phyloP scores from a whole-genome alignment of 306 rosid species.

The Arachis hypogaea region DNA sequence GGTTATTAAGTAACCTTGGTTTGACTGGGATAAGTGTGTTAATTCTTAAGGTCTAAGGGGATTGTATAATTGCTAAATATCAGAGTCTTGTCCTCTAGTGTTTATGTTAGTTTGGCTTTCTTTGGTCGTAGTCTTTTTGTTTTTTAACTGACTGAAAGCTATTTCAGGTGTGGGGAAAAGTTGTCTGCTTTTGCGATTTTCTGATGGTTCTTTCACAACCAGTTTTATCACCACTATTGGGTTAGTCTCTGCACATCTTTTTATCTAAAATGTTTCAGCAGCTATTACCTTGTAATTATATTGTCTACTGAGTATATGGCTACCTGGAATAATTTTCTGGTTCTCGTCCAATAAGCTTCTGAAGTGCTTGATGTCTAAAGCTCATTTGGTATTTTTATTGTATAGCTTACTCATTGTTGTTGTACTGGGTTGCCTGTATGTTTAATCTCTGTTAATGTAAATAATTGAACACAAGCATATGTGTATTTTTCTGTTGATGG shows the following conservation, averaged over 20 bases:
- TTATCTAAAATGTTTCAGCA: conserved; percentile 7
- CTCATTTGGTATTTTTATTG: conserved; percentile 3
- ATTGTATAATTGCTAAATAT: background rate
- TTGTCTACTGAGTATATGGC: background rate
- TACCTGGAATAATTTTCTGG: background rate
- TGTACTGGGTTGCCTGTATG: conserved; percentile 16
- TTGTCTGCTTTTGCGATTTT: conserved; percentile 91
- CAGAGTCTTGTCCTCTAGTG: conserved; percentile 15
- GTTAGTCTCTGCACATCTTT: conserved; percentile 51
- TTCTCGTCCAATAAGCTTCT: conserved; percentile 32
- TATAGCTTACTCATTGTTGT: conserved; percentile 13
- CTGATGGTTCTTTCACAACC: conserved; percentile 92
- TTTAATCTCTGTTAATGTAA: conserved; percentile 21
- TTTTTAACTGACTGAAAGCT: conserved; percentile 26
- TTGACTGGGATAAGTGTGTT: background rate
- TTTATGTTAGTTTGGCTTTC: background rate
- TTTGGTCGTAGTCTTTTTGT: background rate
- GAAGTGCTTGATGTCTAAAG: conserved; percentile 17
- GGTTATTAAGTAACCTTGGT: background rate
- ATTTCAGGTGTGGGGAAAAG: conserved; percentile 92
- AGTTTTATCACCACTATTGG: conserved; percentile 95
- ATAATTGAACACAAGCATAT: conserved; percentile 24
- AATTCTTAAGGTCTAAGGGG: background rate
- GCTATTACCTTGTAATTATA: conserved; percentile 10
- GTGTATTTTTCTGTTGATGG: conserved; percentile 10